Base-by-base conservation (phyloP, 805 yeast genomes). In the Martiniozyma abietophila region DNA sequence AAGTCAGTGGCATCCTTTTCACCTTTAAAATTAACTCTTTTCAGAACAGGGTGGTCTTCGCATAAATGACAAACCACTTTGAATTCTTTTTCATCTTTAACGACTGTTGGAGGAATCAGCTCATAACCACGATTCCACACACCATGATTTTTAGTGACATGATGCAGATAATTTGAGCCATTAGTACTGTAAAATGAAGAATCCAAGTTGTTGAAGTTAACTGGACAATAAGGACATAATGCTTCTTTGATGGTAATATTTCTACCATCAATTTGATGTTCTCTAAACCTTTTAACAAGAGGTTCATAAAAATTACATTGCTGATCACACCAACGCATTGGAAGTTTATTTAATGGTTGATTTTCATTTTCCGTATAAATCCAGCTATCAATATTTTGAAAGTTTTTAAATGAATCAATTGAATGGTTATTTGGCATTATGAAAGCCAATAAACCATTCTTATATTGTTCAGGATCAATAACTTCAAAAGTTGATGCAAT, bases 81-180 rank as follows among this genome's bases (percentile, higher is more conserved):
- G 15, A 22, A 20, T 11, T 22, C 12, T 15, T 15, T 27, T 9
- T 11, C 25, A 9, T 18, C 21, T 11, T 23, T 18, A 10, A 31
- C 40, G 8, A 41, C 12, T 17, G 33, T 16, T 2, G 62, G 60
- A 9, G 42, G 40, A 7, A 54, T 50, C 51, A 56, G 43, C 27
- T 44, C 49, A 27, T 40, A 36, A 8, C 61, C 60, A n/a, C 47
- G 46, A 4, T 52, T 45, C 41, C 50, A 53, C 7, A 56, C 53
- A 3, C 59, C 59, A 30, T 56, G 61, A 14, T 49, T 48, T 28
- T 48, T 51, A 5, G 55, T 46, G 22, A 56, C 48, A 35, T 56
- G 61, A 25, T 54, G 58, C n/a, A 51, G 43, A 29, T 56, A 56
- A 18, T 43, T 42, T 5, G 53, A 47, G 15, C 47, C 49, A 29